phyloP scores from a whole-genome alignment of 257 asterid genomes.

The Oldenlandia corymbosa region DNA sequence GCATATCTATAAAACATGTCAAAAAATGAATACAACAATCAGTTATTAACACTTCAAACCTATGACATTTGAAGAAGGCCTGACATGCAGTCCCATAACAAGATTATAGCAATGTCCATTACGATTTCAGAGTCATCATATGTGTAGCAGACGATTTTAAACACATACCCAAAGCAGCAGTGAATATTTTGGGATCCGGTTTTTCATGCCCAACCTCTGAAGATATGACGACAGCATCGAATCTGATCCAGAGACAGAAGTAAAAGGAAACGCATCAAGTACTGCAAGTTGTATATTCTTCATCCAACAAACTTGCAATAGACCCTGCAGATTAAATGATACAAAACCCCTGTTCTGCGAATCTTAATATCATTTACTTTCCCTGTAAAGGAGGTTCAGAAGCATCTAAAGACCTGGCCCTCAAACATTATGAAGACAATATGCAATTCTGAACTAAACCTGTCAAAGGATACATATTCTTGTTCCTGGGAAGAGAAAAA shows the following conservation, averaged over 20 bases:
- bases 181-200: conserved; percentile 75
- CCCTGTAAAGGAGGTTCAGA: background rate
- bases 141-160: background rate
- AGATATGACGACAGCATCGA: conserved; percentile 85
- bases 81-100: background rate
- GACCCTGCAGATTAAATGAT: background rate
- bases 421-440: background rate
- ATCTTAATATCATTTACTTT: background rate
- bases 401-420: background rate
- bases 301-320: background rate
- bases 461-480: background rate
- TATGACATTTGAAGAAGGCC: background rate
- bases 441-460: background rate
- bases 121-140: background rate
- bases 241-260: conserved; percentile 30
- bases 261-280: background rate
- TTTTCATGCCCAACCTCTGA: conserved; percentile 90
- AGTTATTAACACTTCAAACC: background rate
- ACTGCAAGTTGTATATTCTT: background rate
- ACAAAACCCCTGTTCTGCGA: background rate
- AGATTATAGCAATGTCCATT: background rate
- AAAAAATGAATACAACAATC: background rate
- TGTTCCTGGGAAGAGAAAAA: background rate
- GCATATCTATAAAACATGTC: conserved; percentile 47
- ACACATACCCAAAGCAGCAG: conserved; percentile 67